Conservation (phyloP, 805 yeast genomes). For the Komagataella pseudopastoris region DNA sequence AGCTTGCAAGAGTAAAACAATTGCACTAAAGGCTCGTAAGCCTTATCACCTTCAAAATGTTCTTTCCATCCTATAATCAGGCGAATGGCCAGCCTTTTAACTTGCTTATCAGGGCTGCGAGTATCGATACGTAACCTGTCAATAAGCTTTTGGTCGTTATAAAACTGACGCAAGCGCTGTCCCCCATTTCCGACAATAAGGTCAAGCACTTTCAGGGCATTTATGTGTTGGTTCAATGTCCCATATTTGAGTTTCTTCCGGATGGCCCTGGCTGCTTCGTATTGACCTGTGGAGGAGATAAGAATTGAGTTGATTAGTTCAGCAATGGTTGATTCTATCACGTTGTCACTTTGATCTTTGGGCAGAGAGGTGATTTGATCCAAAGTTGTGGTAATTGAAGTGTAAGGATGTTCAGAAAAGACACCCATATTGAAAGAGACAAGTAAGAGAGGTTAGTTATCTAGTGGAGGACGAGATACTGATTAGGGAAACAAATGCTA, state of each 20-base stretch:
- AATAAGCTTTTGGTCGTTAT: conserved; percentile 53
- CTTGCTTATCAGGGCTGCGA: conserved; percentile 20
- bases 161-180: conserved; percentile 28
- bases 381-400: conserved; percentile 56
- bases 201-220: conserved; percentile 49
- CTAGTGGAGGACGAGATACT: neutral
- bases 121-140: conserved; percentile 44
- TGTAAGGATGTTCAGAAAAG: conserved; percentile 46
- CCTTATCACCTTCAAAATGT: conserved; percentile 35
- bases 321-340: conserved; percentile 29
- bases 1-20: conserved; percentile 33
- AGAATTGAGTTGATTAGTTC: conserved; percentile 44
- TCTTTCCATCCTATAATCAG: conserved; percentile 57
- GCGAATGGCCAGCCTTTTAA: conserved; percentile 31
- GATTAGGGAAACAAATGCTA: too few relatives aligned
- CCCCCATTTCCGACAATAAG: conserved; percentile 44
- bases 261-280: conserved; percentile 84
- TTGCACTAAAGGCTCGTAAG: conserved; percentile 31
- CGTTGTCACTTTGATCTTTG: conserved; percentile 25
- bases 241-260: conserved; percentile 88
- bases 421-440: conserved; percentile 29
- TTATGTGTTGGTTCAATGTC: conserved; percentile 41
- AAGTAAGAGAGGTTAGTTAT: neutral
- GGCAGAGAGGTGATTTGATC: conserved; percentile 32
- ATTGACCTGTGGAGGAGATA: conserved; percentile 25